phyloP scores from a whole-genome alignment of 2,329 filamentous ascomycete genomes.

The Fusarium chlamydosporum region DNA sequence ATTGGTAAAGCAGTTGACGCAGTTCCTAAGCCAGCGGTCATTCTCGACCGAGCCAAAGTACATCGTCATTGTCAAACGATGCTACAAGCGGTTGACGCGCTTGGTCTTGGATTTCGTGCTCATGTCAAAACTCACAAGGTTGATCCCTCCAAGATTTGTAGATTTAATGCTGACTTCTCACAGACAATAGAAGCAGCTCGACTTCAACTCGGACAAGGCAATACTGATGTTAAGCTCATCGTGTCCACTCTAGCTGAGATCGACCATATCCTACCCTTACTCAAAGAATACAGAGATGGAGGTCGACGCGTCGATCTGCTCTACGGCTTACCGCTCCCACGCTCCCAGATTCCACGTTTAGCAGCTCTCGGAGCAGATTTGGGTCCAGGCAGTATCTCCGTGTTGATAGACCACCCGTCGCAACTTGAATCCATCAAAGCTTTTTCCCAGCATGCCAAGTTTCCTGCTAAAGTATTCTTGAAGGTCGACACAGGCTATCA shows the following conservation, averaged over 20 bases:
- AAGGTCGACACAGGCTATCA: conserved; percentile 76
- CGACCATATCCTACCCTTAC: conserved; percentile 65
- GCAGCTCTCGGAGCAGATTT: conserved; percentile 62
- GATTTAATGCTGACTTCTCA: rapidly evolving
- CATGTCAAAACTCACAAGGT: conserved; percentile 79
- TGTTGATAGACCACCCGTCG: conserved; percentile 70
- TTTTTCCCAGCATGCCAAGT: conserved; percentile 52
- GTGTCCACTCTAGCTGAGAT: conserved; percentile 72
- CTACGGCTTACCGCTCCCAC: conserved; percentile 72
- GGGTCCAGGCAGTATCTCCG: conserved; percentile 61
- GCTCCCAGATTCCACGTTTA: conserved; percentile 66
- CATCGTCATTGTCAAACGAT: conserved; percentile 70
- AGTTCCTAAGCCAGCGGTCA: conserved; percentile 67
- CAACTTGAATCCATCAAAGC: conserved; percentile 58
- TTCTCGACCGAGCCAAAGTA: conserved; percentile 69
- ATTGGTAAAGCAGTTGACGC: conserved; percentile 47
- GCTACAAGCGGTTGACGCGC: conserved; percentile 62
- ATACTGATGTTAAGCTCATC: conserved; percentile 64
- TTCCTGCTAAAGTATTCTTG: conserved; percentile 63
- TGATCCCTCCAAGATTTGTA: rapidly evolving
- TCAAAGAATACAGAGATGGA: conserved; percentile 57
- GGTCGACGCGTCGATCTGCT: conserved; percentile 59
- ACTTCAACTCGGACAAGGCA: conserved; percentile 65
- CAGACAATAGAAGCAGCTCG: conserved; percentile 69
- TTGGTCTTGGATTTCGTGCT: conserved; percentile 70